Evolutionary conservation across 1,284 basidiomycete species (phyloP), one percentile per base, ranked within the genome.

Genomic region (Marasmius sp.): DNA sequence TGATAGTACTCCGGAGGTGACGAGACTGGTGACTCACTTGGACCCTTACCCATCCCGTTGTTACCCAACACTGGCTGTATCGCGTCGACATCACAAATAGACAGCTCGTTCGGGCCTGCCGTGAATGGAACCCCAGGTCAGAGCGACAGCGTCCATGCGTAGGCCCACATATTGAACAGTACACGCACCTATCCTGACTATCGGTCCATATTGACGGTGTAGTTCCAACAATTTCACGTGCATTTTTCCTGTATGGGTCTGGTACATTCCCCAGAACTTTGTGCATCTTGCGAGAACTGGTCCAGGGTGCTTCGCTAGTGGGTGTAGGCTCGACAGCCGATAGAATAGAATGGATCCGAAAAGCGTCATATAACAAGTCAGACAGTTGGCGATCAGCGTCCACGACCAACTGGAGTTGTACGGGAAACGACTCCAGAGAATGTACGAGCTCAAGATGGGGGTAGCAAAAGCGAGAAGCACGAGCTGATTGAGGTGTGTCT

Each of bases 321-420:
- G 61, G 20, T 63, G 61, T 0, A 60, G 34, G 1, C 52, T 51
- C 4, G 61, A 63, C n/a, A 63, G 45, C n/a, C 61, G 61, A 51
- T 63, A 63, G 2, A 41, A 11, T 14, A 57, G 34, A 22, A 61
- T 51, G 9, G 60, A 61, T 12, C 8, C 34, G 18, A 53, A 53
- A 12, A 37, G 34, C 36, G 36, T 14, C 10, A 6, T 7, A 9
- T 53, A 53, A 18, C 27, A 53, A 6, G 51, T 11, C 7, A 36
- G 3, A 18, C 38, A 53, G 16, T 11, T 34, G 33, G 38, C 10
- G 18, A 22, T 16, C 33, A 37, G 6, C 6, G 22, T 18, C 14
- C 43, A 45, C 14, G 20, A 6, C 43, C 43, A 16, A n/a, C n/a
- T n/a, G n/a, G n/a, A n/a, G n/a, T n/a, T n/a, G n/a, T n/a, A n/a